Evolutionary conservation across 805 yeast species (phyloP), one percentile per base, ranked within the genome.

Genomic region (Metschnikowia corniflorae): DNA sequence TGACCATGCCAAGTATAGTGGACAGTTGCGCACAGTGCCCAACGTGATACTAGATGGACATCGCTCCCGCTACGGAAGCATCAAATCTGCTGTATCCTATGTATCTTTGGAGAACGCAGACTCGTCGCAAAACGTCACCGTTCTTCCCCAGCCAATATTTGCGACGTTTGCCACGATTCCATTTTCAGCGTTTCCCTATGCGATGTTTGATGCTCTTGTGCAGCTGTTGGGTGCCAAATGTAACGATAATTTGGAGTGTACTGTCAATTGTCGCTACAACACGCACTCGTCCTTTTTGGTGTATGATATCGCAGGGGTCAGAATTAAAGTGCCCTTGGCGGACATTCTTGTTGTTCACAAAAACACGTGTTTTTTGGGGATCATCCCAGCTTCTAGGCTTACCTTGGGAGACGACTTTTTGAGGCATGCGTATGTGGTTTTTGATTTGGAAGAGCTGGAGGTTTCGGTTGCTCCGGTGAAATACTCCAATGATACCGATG

Each of bases 351-450:
- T 58, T n/a, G 37, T 27, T 33, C 16, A 42, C 49, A 20, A 42
- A 8, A 28, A 28, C 16, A 27, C 20, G 22, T 63, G 70, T 43
- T 44, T 41, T 29, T 53, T 63, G 41, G 61, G 62, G 4, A 40
- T 61, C 14, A n/a, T 20, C 9, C 8, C 21, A 9, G 7, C 29
- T 4, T 14, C 4, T 19, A 44, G 61, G 14, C 66, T 80, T 36
- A 20, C 23, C 10, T 62, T 84, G 22, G 93, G 91, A 8, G 87
- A 81, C 53, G 70, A 73, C 26, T 73, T 83, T 52, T 58, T 84
- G 44, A 65, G 85, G 36, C 70, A 73, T 39, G 79, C 80, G 2
- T 82, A 80, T 55, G 69, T 77, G 17, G 85, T 80, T n/a, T 79
- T 72, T 56, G 83, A 83, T 55, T 58, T 79, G 31, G 85, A 78